Evolutionary conservation across 2,329 filamentous ascomycete species (phyloP).

Genomic region (Xylariomycetidae sp.): DNA sequence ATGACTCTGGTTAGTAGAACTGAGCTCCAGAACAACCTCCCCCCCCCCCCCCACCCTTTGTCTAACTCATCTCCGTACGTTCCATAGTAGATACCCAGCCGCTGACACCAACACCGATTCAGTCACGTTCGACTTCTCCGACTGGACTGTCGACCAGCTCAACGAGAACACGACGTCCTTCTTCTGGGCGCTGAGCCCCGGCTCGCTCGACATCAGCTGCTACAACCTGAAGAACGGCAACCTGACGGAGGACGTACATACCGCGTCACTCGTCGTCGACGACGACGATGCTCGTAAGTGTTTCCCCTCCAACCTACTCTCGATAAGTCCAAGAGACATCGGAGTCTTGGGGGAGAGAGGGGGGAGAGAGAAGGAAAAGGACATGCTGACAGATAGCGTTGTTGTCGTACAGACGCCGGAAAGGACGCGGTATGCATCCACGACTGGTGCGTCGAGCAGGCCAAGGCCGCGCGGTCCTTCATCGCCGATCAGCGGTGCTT

Average conservation of each 20-base stretch:
- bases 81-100: too few relatives aligned
- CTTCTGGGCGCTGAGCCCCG: constrained; percentile 7
- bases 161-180: constrained; percentile 12
- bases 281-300: constrained; percentile 9
- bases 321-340: too few relatives aligned
- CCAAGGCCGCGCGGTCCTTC: constrained; percentile 5
- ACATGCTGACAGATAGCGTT: too few relatives aligned
- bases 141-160: constrained; percentile 11
- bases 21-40: not conserved
- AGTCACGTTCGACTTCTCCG: constrained; percentile 15
- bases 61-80: too few relatives aligned
- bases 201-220: constrained; percentile 13
- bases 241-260: constrained; percentile 10
- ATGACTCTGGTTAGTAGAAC: constrained; percentile 11
- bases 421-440: constrained; percentile 12
- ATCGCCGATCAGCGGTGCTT: constrained; percentile 11
- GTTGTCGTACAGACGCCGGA: constrained; percentile 6
- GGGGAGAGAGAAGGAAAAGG: too few relatives aligned
- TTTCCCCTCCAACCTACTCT: too few relatives aligned
- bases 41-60: not conserved
- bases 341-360: too few relatives aligned
- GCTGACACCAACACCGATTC: constrained; percentile 1
- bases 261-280: constrained; percentile 7
- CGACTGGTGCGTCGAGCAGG: constrained; percentile 14
- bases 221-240: constrained; percentile 10